Evolutionary conservation across 2,329 filamentous ascomycete genomes (phyloP), one percentile per base, ranked within the genome.

Genomic region (Cladosporium sp.): DNA sequence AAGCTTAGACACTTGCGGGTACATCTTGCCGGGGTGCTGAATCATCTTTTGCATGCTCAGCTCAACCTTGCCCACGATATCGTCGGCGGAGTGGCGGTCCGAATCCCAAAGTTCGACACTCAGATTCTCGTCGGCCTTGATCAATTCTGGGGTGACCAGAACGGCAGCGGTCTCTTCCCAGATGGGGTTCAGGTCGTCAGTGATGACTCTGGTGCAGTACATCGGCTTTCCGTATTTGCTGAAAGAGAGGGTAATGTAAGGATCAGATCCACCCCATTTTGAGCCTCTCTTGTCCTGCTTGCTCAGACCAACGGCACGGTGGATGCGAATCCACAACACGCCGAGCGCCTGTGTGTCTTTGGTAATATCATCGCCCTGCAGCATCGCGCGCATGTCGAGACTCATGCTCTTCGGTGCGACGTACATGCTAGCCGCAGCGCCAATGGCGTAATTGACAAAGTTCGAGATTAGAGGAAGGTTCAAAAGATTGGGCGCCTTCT

Each of bases 171-270:
- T 91, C 79, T 98, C 95, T 73, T 95, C 91, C 82, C 96, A 98
- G 5, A 97, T 84, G 0, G 95, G 95, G 73, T 98, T 96, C 63
- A 97, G 84, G 70, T 97, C 91, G 74, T 98, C 94, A 61, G 94
- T 92, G 69, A 98, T 97, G 60, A 98, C 93, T 57, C 95, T 89
- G 1, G 95, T 98, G 78, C 93, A 97, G 79, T 97, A 98, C 86
- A 97, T 96, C 1, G 94, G 94, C 80, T 99, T 99, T 65, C 91
- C 91, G 72, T 97, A 98, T 77, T 98, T 97, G 73, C 92, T 96
- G 82, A 96, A 98, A 48, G 91, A 90, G 39, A 98, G 85, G 34
- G 94, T 97, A 75, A 98, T 96, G 77, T 98, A 98, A 0, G 94
- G 93, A 39, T 99, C 95, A 59, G 91, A 96, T 53, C 94, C 94